These are phyloP conservation scores for Trichosanthes truncata DNA, from an alignment of 306 rosid genomes.

Conservation along the genomic window DNA sequence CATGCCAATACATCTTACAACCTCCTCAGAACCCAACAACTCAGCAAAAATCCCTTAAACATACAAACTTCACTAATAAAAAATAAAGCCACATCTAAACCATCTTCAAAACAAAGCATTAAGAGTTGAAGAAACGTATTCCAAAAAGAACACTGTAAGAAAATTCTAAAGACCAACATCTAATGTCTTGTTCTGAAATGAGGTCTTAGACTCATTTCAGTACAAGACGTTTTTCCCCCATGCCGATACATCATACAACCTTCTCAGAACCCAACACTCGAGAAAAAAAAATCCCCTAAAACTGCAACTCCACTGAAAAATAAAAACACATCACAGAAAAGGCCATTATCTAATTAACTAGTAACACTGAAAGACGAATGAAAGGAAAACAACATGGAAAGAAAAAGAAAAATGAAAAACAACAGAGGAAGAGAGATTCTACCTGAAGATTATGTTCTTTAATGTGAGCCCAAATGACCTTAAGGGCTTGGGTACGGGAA, in stretches of 20 bases:
- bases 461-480: constrained; percentile 86
- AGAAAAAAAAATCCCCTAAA: neutral
- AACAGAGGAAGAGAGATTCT: neutral
- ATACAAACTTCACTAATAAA: neutral
- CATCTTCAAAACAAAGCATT: neutral
- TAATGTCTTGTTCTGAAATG: neutral
- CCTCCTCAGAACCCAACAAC: too few species aligned
- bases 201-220: neutral
- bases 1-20: neutral
- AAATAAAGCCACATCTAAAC: neutral
- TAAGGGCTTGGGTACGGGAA: constrained; percentile 88
- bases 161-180: neutral
- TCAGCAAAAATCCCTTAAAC: neutral
- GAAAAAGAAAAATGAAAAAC: neutral
- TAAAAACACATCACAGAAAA: neutral
- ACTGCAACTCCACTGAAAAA: neutral
- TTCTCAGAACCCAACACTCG: too few species aligned
- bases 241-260: neutral
- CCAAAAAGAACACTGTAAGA: neutral
- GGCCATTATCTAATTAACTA: neutral
- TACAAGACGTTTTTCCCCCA: neutral
- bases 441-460: constrained; percentile 96
- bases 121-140: neutral
- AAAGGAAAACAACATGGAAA: neutral
- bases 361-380: neutral